These are phyloP conservation scores for Amanita polypyramis DNA, from an alignment of 768 basidiomycete genomes.

Conservation along the genomic window DNA sequence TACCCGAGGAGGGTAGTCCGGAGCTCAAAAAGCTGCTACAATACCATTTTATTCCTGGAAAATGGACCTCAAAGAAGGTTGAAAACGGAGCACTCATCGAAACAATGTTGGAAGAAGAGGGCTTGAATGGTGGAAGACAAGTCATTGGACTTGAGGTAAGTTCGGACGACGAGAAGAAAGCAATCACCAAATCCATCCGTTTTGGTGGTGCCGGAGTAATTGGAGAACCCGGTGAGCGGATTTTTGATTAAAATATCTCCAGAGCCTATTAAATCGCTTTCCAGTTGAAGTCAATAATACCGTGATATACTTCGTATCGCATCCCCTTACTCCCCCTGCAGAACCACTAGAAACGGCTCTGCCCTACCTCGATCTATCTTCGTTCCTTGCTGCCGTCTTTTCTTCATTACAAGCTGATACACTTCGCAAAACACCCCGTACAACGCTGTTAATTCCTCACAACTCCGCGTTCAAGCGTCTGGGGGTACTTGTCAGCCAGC, in stretches of 20 bases:
- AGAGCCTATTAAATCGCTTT: slow-evolving; percentile 9
- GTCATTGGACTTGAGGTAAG: slow-evolving; percentile 62
- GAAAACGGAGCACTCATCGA: slow-evolving; percentile 66
- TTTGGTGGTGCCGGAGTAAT: slow-evolving; percentile 82
- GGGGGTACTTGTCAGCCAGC: slow-evolving; percentile 74
- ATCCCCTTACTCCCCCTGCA: slow-evolving; percentile 71
- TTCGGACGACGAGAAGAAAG: slow-evolving; percentile 34
- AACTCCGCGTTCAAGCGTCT: slow-evolving; percentile 86
- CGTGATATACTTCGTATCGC: slow-evolving; percentile 83
- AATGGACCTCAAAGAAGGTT: slow-evolving; percentile 62
- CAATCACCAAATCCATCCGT: slow-evolving; percentile 42
- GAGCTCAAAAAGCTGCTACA: slow-evolving; percentile 66
- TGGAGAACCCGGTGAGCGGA: slow-evolving; percentile 58
- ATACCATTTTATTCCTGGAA: slow-evolving; percentile 89
- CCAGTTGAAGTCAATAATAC: slow-evolving; percentile 68
- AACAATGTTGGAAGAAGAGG: slow-evolving; percentile 66
- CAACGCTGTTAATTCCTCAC: slow-evolving; percentile 78
- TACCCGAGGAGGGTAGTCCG: slow-evolving; percentile 55
- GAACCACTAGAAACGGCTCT: slow-evolving; percentile 76
- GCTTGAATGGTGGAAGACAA: slow-evolving; percentile 59
- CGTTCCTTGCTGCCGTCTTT: slow-evolving; percentile 84
- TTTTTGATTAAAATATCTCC: neutral
- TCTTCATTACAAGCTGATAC: slow-evolving; percentile 74
- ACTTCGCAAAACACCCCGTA: slow-evolving; percentile 52
- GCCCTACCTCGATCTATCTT: slow-evolving; percentile 75